Conservation (phyloP, 2,329 filamentous ascomycete species). For the Epichloe brachyelytri region DNA sequence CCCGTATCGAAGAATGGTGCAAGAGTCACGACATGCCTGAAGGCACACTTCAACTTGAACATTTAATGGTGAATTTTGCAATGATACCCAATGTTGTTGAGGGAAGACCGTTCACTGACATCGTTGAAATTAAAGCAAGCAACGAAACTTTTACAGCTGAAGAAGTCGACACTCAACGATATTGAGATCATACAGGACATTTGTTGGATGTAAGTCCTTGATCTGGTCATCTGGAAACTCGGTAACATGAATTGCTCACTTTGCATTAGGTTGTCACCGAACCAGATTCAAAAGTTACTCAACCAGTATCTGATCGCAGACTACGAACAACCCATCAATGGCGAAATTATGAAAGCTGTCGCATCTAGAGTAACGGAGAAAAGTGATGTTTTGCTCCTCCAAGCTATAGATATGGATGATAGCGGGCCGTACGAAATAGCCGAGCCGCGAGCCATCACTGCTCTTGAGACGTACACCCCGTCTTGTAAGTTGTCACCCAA, state of each 20-base stretch:
- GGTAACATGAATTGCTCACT: not conserved
- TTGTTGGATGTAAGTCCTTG: conserved; percentile 83
- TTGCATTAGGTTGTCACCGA: conserved; percentile 68
- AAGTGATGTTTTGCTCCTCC: conserved; percentile 85
- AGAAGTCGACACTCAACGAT: conserved; percentile 97
- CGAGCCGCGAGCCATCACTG: conserved; percentile 88
- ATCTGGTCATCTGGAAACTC: not conserved
- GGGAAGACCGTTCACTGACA: conserved; percentile 28
- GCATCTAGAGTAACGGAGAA: conserved; percentile 95
- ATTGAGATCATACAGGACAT: conserved; percentile 99
- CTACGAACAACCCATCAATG: conserved; percentile 98
- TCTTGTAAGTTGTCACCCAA: conserved; percentile 54
- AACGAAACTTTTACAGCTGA: conserved; percentile 92
- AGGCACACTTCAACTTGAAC: conserved; percentile 91
- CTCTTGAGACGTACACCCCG: conserved; percentile 93
- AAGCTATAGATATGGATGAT: conserved; percentile 97
- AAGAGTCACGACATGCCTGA: conserved; percentile 99
- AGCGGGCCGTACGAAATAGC: conserved; percentile 97
- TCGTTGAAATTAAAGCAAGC: conserved; percentile 46
- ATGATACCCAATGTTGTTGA: conserved; percentile 4
- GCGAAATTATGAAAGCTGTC: conserved; percentile 99
- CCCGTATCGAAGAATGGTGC: conserved; percentile 98
- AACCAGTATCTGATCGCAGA: conserved; percentile 98
- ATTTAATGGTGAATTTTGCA: conserved; percentile 63
- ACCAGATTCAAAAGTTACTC: conserved; percentile 96